Conservation (phyloP, 148 eudicot genomes). For the Vaccinium corymbosum region DNA sequence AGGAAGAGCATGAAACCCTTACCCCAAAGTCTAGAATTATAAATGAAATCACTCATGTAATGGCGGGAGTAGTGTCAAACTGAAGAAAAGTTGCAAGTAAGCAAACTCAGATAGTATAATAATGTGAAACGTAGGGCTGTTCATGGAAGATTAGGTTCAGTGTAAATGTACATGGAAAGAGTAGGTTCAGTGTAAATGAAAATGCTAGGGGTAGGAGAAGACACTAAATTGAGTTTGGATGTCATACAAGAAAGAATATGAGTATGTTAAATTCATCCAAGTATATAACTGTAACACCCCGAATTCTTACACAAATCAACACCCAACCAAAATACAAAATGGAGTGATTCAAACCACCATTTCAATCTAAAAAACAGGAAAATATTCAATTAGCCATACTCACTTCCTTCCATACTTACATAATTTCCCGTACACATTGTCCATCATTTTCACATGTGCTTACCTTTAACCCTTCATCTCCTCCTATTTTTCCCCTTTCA, state of each 20-base stretch:
- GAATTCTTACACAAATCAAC: too few species aligned
- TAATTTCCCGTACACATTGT: too few species aligned
- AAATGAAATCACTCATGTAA: background rate
- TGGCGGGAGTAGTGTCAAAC: background rate
- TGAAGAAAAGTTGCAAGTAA: background rate
- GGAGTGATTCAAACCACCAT: too few species aligned
- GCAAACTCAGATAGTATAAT: background rate
- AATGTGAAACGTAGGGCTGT: background rate
- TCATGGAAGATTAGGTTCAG: background rate
- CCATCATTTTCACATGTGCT: too few species aligned
- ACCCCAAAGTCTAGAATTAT: background rate
- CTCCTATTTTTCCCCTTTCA: too few species aligned
- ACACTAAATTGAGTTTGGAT: background rate
- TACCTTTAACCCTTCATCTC: too few species aligned
- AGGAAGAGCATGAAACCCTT: background rate
- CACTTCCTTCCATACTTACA: too few species aligned
- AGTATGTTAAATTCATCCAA: background rate
- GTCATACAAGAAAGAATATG: background rate
- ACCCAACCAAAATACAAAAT: too few species aligned
- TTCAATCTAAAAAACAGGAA: too few species aligned
- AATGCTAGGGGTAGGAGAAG: background rate
- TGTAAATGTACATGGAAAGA: too few species aligned
- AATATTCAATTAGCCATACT: too few species aligned
- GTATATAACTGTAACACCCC: background rate
- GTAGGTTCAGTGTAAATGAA: background rate